phyloP scores from a whole-genome alignment of 2,329 filamentous ascomycete genomes.

The Chaetomium strumarium region DNA sequence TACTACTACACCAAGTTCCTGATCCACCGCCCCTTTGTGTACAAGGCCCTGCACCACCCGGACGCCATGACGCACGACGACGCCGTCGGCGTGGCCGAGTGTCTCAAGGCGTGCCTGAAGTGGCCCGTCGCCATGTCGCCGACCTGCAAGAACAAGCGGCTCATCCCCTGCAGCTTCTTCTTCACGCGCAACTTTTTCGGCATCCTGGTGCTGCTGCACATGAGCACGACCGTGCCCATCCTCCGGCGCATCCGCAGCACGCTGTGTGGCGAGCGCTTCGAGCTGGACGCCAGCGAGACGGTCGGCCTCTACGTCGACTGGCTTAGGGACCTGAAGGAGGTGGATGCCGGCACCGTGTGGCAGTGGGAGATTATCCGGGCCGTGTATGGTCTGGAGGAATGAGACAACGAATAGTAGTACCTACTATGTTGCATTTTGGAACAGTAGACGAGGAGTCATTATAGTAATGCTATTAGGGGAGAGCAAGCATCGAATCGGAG shows the following conservation, averaged over 20 bases:
- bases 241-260: slow-evolving; percentile 44
- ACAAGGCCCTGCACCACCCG: slow-evolving; percentile 54
- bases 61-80: slow-evolving; percentile 50
- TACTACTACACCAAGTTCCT: slow-evolving; percentile 56
- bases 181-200: slow-evolving; percentile 58
- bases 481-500: no score
- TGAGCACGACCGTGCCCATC: slow-evolving; percentile 47
- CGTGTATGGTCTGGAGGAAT: slow-evolving; percentile 38
- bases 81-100: slow-evolving; percentile 48
- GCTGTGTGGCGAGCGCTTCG: slow-evolving; percentile 44
- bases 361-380: slow-evolving; percentile 46
- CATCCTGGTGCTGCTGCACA: slow-evolving; percentile 50
- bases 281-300: slow-evolving; percentile 45
- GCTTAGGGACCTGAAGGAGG: slow-evolving; percentile 50
- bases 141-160: slow-evolving; percentile 49
- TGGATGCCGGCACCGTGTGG: slow-evolving; percentile 51
- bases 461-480: no score
- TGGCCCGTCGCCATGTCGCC: slow-evolving; percentile 57
- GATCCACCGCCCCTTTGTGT: slow-evolving; percentile 52
- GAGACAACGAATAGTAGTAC: not conserved
- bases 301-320: slow-evolving; percentile 51
- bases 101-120: slow-evolving; percentile 49
- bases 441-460: not conserved
- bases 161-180: slow-evolving; percentile 54
- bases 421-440: not conserved